Evolutionary conservation across 305 asterid genomes (phyloP).

Genomic region (Rubia balearica): DNA sequence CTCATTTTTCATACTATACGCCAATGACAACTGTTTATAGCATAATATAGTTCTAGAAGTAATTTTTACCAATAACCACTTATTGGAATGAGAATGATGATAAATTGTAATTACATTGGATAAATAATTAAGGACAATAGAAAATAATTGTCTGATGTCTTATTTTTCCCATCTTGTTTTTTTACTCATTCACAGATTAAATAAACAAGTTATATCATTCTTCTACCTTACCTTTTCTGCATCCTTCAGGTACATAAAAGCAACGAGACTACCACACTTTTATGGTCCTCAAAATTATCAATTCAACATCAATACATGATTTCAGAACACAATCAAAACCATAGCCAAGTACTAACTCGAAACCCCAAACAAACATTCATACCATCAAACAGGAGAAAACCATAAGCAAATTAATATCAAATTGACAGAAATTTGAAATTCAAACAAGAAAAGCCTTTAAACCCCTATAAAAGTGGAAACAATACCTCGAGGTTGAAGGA

Average conservation of each 20-base stretch:
- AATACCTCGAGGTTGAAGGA: too few relatives aligned
- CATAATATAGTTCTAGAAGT: too few relatives aligned
- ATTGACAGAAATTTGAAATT: too few relatives aligned
- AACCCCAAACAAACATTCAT: too few relatives aligned
- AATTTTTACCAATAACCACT: too few relatives aligned
- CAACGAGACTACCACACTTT: constrained; percentile 61
- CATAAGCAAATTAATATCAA: too few relatives aligned
- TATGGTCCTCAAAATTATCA: constrained; percentile 41
- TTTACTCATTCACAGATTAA: neutral
- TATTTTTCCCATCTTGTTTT: neutral
- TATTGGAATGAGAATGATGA: too few relatives aligned
- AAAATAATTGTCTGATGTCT: neutral
- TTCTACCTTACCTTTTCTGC: constrained; percentile 63
- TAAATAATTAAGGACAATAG: neutral
- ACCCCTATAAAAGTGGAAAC: too few relatives aligned
- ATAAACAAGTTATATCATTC: neutral
- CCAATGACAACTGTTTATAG: neutral
- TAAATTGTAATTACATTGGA: neutral
- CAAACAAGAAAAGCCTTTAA: too few relatives aligned
- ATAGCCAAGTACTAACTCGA: too few relatives aligned
- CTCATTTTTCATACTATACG: neutral
- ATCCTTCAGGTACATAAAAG: constrained; percentile 81
- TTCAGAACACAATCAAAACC: constrained; percentile 20
- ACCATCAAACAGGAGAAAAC: too few relatives aligned
- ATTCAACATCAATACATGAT: constrained; percentile 22